Base-by-base conservation (phyloP, 2,329 filamentous ascomycete genomes). In the Podosphaera aphanis region DNA sequence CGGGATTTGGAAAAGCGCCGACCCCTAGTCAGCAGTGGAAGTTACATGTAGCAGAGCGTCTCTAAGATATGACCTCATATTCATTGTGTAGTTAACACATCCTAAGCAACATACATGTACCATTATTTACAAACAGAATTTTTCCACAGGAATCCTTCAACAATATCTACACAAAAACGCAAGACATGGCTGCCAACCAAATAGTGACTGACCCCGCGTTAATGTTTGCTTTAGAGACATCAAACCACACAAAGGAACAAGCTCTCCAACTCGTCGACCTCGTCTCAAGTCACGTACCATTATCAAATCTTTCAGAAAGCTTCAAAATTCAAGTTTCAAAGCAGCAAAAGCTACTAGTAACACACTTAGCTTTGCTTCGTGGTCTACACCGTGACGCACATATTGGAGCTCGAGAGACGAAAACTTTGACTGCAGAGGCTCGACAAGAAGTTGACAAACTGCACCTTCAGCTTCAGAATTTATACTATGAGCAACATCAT, bases 401-500 rank as follows among this genome's bases (percentile, higher is more conserved):
- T 52, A 71, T 93, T 54, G 71, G 75, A 25, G 83, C 85, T 25
- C 77, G 90, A 52, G 76, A 84, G 53, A 93, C 86, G 13, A 95
- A 95, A 61, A 69, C 80, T 45, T 68, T 75, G 54, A 95, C 90
- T 0, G 80, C 83, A 25, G 84, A 93, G 61, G 82, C 81, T 43
- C 76, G 86, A 43, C 82, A 88, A 56, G 84, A 93, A 62, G 84
- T 95, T 51, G 90, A 98, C 60, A 75, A 79, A 43, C 68, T 98
- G 49, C 86, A 95, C 59, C 69, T 98, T 33, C 83, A 93, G 58
- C 69, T 98, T 46, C 88, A 95, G 63, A 98, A 98, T 58, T 66
- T 98, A 6, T 92, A 90, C 61, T 98, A 98, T 59, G 88, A 98
- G 62, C 86, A 95, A 64, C 71, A 83, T 46, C 85, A 94, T 61